A percentile compares a stretch with the other conserved stretches of the same genome.
Conservation (phyloP, 768 basidiomycete genomes). For the Tubosaeta brunneosetosa region DNA sequence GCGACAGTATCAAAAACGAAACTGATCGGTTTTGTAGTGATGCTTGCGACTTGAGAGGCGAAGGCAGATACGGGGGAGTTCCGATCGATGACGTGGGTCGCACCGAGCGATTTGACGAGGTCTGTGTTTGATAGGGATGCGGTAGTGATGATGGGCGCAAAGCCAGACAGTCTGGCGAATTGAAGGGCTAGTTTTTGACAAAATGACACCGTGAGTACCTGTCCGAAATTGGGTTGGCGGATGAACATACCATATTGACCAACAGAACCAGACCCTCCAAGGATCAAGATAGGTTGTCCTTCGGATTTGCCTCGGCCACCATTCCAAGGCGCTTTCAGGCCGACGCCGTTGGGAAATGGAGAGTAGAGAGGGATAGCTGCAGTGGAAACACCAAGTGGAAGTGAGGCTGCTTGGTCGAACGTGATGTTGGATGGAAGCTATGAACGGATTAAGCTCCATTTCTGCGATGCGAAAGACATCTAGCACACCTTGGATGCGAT, state of each 20-base stretch:
- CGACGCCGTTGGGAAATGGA: constrained; percentile 23
- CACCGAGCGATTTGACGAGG: constrained; percentile 33
- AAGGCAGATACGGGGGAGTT: constrained; percentile 13
- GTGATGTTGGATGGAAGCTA: constrained; percentile 36
- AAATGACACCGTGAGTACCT: not conserved
- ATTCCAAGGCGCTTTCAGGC: constrained; percentile 33
- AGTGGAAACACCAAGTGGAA: constrained; percentile 32
- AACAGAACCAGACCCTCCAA: constrained; percentile 36
- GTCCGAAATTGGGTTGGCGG: constrained; percentile 5
- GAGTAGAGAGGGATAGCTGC: constrained; percentile 33
- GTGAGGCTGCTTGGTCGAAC: constrained; percentile 36
- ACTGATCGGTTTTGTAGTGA: constrained; percentile 10
- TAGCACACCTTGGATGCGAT: constrained; percentile 10
- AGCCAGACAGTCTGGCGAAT: constrained; percentile 32
- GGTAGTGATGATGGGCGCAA: constrained; percentile 37
- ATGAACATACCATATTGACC: constrained; percentile 34
- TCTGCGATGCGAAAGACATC: not conserved
- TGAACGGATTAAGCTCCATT: constrained; percentile 13
- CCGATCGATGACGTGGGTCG: constrained; percentile 36
- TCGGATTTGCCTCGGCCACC: constrained; percentile 27
- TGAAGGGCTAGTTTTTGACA: constrained; percentile 28
- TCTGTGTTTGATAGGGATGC: constrained; percentile 33
- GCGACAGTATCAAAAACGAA: constrained; percentile 27
- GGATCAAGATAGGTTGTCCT: constrained; percentile 31
- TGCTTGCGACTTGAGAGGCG: constrained; percentile 12